These are phyloP conservation scores for Graphium sp. DNA, from an alignment of 2,329 filamentous ascomycete species.

Conservation along the genomic window DNA sequence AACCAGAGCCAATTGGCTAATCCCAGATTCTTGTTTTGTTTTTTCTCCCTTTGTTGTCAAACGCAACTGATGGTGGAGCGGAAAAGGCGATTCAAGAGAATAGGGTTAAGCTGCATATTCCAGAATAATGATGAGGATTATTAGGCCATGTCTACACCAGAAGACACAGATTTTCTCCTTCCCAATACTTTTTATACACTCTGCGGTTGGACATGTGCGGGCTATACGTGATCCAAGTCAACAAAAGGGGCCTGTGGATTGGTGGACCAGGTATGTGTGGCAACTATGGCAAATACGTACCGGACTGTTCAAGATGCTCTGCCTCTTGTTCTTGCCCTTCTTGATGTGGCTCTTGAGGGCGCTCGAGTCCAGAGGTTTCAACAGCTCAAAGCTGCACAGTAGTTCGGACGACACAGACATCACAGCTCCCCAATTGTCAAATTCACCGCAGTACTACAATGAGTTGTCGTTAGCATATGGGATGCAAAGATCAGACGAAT, in stretches of 20 bases:
- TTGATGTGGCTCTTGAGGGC: constrained; percentile 98
- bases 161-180: no score
- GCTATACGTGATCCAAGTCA: constrained; percentile 16
- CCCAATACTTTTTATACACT: constrained; percentile 26
- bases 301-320: constrained; percentile 91
- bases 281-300: constrained; percentile 57
- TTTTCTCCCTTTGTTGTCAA: no score
- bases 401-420: constrained; percentile 94
- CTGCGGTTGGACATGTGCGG: constrained; percentile 37
- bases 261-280: neutral
- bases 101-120: no score
- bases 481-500: neutral
- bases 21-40: no score
- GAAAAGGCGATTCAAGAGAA: no score
- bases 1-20: no score
- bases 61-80: no score
- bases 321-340: constrained; percentile 86
- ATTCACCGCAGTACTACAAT: constrained; percentile 91
- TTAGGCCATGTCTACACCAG: no score
- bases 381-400: constrained; percentile 88
- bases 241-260: neutral
- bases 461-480: constrained; percentile 10
- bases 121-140: no score
- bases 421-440: constrained; percentile 97
- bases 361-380: constrained; percentile 91